phyloP scores from a whole-genome alignment of 2,329 filamentous ascomycete species.

The Sclerotiophoma versabilis region DNA sequence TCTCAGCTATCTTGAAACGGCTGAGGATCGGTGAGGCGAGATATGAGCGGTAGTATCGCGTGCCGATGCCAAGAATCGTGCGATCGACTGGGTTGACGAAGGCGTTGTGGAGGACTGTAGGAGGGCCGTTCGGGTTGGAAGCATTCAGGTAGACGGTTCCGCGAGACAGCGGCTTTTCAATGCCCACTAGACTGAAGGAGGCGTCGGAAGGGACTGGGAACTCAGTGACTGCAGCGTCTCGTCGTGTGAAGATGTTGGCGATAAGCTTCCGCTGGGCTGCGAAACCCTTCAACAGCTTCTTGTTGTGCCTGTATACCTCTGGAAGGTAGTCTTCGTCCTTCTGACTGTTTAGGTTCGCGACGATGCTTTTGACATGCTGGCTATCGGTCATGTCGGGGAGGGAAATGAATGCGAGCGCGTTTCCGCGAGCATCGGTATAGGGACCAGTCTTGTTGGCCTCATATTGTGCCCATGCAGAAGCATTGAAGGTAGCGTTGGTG shows the following conservation, averaged over 20 bases:
- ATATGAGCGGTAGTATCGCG: constrained; percentile 2
- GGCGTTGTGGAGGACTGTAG: constrained; percentile 34
- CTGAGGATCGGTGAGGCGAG: neutral
- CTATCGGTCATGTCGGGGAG: constrained; percentile 29
- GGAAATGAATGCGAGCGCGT: constrained; percentile 33
- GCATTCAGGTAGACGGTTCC: constrained; percentile 45
- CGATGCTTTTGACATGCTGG: constrained; percentile 10
- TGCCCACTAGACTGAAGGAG: constrained; percentile 30
- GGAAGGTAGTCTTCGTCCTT: constrained; percentile 31
- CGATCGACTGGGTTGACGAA: constrained; percentile 38
- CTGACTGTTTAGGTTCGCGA: constrained; percentile 28
- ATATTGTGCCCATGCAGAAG: constrained; percentile 41
- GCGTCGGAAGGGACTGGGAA: constrained; percentile 48
- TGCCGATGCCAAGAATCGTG: constrained; percentile 28
- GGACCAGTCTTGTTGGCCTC: constrained; percentile 42
- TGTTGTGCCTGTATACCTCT: constrained; percentile 27
- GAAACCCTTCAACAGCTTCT: constrained; percentile 29
- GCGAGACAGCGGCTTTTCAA: constrained; percentile 44
- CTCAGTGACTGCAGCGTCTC: constrained; percentile 32
- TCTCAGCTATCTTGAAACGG: constrained; percentile 37
- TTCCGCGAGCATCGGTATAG: constrained; percentile 34
- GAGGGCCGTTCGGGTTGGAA: constrained; percentile 36
- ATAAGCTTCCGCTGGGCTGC: constrained; percentile 31
- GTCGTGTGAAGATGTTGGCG: constrained; percentile 28
- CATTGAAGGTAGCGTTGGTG: constrained; percentile 44